These are phyloP conservation scores for Alnus rubra DNA, from an alignment of 306 rosid species.

Conservation along the genomic window DNA sequence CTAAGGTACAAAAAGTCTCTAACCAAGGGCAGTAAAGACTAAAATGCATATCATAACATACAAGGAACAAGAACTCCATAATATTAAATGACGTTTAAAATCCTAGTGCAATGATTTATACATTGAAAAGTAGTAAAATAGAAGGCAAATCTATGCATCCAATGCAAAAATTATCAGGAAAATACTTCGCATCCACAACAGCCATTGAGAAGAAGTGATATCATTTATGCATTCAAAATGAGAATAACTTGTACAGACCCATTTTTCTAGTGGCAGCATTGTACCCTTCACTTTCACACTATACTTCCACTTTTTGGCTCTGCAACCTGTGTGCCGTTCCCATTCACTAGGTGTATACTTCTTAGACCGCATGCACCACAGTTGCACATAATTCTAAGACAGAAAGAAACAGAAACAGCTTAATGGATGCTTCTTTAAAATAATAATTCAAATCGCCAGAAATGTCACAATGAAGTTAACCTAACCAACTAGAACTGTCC, in stretches of 20 bases:
- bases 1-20: neutral
- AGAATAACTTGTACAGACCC: conserved; percentile 63
- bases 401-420: conserved; percentile 18
- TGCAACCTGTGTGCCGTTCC: conserved; percentile 94
- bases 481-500: neutral
- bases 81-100: too few species aligned
- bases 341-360: conserved; percentile 90
- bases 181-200: neutral
- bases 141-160: neutral
- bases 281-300: conserved; percentile 92
- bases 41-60: neutral
- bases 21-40: neutral
- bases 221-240: neutral
- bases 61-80: neutral
- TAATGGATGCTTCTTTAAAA: conserved; percentile 19
- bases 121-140: neutral
- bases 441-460: neutral
- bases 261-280: conserved; percentile 84
- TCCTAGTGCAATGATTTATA: neutral
- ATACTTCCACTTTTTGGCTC: conserved; percentile 96
- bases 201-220: neutral
- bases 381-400: conserved; percentile 70
- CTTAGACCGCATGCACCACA: conserved; percentile 77
- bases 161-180: neutral
- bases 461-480: neutral